A percentile compares a stretch with the other conserved stretches of the same genome.
phyloP scores from a whole-genome alignment of 108 stramenopile genomes.

The Bacterosira constricta region DNA sequence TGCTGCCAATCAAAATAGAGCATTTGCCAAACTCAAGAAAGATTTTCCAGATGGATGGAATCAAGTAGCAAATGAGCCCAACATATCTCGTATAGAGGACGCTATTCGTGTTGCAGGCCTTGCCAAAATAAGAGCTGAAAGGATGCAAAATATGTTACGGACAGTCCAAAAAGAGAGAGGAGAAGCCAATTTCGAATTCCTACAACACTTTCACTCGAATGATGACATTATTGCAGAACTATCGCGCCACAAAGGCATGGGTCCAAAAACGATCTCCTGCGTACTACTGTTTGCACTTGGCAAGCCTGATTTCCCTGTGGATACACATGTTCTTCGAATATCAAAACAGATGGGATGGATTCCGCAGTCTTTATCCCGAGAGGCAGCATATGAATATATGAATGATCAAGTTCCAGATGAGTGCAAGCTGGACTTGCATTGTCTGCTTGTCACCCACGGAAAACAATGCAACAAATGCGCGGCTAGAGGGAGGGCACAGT shows the following conservation, averaged over 20 bases:
- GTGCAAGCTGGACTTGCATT: constrained; percentile 74
- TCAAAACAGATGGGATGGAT: constrained; percentile 67
- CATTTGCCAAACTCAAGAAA: constrained; percentile 64
- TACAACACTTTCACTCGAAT: constrained; percentile 49
- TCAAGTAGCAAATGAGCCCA: constrained; percentile 32
- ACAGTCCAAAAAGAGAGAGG: constrained; percentile 57
- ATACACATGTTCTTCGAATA: constrained; percentile 81
- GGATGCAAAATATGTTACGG: constrained; percentile 61
- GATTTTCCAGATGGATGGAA: constrained; percentile 65
- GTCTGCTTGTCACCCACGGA: constrained; percentile 74
- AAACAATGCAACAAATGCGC: constrained; percentile 75
- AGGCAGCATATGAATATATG: constrained; percentile 70
- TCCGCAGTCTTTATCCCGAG: constrained; percentile 40
- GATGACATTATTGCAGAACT: constrained; percentile 64
- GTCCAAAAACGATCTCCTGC: constrained; percentile 85
- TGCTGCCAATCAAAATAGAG: constrained; percentile 60
- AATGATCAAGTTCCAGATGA: constrained; percentile 59
- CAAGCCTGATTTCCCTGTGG: constrained; percentile 78
- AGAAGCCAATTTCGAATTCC: constrained; percentile 64
- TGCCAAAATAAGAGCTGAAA: constrained; percentile 63
- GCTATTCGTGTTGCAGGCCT: constrained; percentile 71
- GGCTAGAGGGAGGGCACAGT: constrained; percentile 73
- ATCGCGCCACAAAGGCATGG: constrained; percentile 75
- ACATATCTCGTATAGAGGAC: constrained; percentile 48
- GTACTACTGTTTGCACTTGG: constrained; percentile 77